Evolutionary conservation across 2,329 filamentous ascomycete genomes (phyloP).

Genomic region (Aureobasidium melanogenum): DNA sequence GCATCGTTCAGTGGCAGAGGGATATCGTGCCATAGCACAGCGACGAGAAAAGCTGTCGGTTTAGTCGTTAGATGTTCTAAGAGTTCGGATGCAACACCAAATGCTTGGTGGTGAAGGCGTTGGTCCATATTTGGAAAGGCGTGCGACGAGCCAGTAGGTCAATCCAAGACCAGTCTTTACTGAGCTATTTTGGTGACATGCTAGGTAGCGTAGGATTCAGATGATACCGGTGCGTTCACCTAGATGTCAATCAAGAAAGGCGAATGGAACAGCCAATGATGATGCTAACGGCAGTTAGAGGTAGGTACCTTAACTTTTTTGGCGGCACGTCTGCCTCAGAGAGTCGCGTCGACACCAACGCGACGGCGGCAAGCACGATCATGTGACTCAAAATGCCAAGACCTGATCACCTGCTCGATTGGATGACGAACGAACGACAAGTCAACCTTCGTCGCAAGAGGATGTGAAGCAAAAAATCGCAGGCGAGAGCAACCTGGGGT

Average conservation of each 20-base stretch:
- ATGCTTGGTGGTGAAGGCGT: background rate
- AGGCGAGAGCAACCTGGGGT: background rate
- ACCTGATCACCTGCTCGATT: background rate
- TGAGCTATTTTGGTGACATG: background rate
- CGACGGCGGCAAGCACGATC: background rate
- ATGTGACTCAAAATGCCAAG: background rate
- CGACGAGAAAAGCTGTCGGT: slow-evolving; percentile 25
- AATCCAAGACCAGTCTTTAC: background rate
- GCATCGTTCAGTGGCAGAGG: slow-evolving; percentile 15
- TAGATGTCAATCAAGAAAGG: background rate
- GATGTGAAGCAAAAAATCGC: background rate
- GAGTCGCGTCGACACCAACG: background rate
- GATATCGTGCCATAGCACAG: slow-evolving; percentile 21
- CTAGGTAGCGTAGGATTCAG: background rate
- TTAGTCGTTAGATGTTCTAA: slow-evolving; percentile 13
- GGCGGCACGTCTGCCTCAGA: background rate
- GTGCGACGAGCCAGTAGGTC: background rate
- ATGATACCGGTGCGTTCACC: background rate
- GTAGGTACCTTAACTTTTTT: background rate
- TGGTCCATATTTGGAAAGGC: background rate
- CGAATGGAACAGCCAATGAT: background rate
- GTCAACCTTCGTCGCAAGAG: background rate
- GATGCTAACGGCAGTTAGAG: background rate
- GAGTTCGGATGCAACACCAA: slow-evolving; percentile 13
- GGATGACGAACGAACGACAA: too few relatives aligned